Conservation (phyloP, 176 grass and related monocot genomes). For the Phyllostachys edulis region DNA sequence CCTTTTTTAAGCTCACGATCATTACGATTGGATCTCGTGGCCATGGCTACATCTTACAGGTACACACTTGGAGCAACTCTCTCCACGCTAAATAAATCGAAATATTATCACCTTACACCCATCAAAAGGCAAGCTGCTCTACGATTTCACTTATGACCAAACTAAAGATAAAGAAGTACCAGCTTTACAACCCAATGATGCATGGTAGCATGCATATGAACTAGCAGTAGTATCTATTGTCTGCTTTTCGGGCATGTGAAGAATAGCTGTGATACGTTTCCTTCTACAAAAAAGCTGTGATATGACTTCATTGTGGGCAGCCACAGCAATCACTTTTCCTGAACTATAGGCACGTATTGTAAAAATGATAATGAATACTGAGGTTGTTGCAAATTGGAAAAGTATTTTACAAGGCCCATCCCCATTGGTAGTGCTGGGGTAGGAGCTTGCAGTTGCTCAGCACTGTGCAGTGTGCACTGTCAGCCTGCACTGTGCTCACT, state of each 20-base stretch:
- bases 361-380: neutral
- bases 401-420: neutral
- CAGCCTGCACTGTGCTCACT: neutral
- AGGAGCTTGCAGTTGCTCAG: neutral
- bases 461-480: neutral
- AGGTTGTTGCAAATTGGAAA: neutral
- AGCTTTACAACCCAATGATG: no score
- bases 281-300: neutral
- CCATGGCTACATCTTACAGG: no score
- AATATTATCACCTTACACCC: no score
- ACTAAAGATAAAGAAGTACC: no score
- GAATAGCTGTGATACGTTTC: neutral
- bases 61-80: no score
- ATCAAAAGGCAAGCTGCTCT: no score
- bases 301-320: neutral
- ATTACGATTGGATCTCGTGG: no score
- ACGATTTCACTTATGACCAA: no score
- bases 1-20: no score
- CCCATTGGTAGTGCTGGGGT: neutral
- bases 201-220: no score
- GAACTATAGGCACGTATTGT: neutral
- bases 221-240: no score
- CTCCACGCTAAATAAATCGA: no score
- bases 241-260: neutral
- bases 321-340: neutral